Percentiles rank a stretch among this genome's conserved stretches.
Conservation (phyloP, 805 yeast species). For the Monosporozyma yasuniensis region DNA sequence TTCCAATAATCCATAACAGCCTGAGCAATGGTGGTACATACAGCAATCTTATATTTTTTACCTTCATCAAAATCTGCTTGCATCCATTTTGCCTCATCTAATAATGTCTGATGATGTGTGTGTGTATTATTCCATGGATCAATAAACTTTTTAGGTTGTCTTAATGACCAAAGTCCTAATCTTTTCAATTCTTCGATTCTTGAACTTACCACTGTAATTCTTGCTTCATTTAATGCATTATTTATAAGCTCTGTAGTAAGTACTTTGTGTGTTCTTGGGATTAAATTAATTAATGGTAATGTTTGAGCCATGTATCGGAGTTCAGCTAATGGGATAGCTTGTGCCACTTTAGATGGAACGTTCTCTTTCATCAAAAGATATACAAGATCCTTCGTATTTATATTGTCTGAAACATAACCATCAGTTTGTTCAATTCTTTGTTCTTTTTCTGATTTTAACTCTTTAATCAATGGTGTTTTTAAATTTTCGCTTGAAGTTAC, state of each 20-base stretch:
- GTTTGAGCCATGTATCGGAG: constrained; percentile 82
- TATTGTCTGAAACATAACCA: constrained; percentile 28
- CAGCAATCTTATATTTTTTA: constrained; percentile 57
- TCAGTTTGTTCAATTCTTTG: constrained; percentile 12
- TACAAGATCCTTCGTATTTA: constrained; percentile 37
- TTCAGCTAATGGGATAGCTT: constrained; percentile 68
- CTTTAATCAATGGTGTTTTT: constrained; percentile 10
- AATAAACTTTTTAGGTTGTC: constrained; percentile 65
- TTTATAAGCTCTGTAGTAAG: constrained; percentile 80
- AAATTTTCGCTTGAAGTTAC: not conserved
- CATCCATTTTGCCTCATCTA: constrained; percentile 81
- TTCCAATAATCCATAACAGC: constrained; percentile 73
- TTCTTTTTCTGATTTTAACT: not conserved
- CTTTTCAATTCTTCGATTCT: constrained; percentile 87
- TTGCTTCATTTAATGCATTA: constrained; percentile 79
- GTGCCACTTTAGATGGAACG: constrained; percentile 46
- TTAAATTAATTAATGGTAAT: constrained; percentile 67
- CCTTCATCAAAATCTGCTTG: constrained; percentile 67
- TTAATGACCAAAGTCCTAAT: constrained; percentile 79
- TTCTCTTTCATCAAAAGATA: constrained; percentile 42
- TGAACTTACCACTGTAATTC: constrained; percentile 79
- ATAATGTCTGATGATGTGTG: constrained; percentile 64
- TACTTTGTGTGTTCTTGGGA: constrained; percentile 81
- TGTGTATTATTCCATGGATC: constrained; percentile 50
- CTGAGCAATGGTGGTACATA: constrained; percentile 60